Percentiles rank a stretch among this genome's conserved stretches.
phyloP scores from a whole-genome alignment of 2,329 filamentous ascomycete species.

The Clathrospora elynae region DNA sequence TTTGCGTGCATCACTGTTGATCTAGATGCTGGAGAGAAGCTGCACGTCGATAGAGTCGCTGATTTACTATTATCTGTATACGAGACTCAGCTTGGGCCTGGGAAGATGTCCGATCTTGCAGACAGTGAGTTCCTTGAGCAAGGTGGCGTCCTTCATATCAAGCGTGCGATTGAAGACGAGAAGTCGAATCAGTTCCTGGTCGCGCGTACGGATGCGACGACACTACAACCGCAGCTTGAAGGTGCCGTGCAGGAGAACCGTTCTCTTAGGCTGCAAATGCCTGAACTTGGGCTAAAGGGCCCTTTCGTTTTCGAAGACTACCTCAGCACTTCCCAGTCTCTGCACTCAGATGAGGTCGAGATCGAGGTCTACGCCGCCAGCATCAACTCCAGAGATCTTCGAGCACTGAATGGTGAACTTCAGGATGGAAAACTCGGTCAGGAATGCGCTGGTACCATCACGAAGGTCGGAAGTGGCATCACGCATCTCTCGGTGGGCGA shows the following conservation, averaged over 20 bases:
- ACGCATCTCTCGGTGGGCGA: constrained; percentile 22
- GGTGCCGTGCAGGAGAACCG: not conserved
- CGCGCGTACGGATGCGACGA: constrained; percentile 6
- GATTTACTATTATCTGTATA: constrained; percentile 7
- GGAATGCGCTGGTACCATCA: constrained; percentile 29
- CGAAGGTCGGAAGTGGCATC: constrained; percentile 12
- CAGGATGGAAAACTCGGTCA: constrained; percentile 6
- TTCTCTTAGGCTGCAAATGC: constrained; percentile 8
- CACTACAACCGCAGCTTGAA: constrained; percentile 11
- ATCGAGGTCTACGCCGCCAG: constrained; percentile 37
- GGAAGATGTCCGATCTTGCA: not conserved
- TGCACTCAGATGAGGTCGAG: constrained; percentile 34
- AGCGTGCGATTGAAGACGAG: constrained; percentile 15
- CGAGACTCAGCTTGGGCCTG: constrained; percentile 4
- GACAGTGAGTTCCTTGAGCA: constrained; percentile 21
- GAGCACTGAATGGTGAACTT: constrained; percentile 35
- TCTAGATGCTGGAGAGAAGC: constrained; percentile 15
- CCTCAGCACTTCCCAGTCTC: not conserved
- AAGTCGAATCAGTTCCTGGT: constrained; percentile 13
- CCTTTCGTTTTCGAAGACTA: constrained; percentile 18
- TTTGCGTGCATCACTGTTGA: constrained; percentile 23
- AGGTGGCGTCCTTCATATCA: constrained; percentile 13
- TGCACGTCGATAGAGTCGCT: constrained; percentile 7
- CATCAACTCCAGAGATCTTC: constrained; percentile 17
- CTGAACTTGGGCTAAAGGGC: not conserved